phyloP scores from a whole-genome alignment of 2,329 filamentous ascomycete species.

The Penicillium sp. region DNA sequence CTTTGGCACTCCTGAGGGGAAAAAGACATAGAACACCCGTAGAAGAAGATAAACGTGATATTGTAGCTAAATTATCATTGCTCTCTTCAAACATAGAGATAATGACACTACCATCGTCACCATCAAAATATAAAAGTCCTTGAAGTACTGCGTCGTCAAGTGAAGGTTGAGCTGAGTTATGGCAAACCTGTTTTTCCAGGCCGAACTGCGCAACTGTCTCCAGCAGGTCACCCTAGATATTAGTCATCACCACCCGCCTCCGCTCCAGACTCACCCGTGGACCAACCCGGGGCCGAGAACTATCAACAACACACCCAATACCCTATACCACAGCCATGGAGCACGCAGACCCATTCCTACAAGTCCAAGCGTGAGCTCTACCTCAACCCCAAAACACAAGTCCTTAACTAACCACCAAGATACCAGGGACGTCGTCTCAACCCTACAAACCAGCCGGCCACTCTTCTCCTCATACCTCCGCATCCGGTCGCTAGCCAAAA shows the following conservation, averaged over 20 bases:
- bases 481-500: slow-evolving; percentile 80
- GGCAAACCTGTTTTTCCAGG: not conserved
- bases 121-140: not conserved
- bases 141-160: not conserved
- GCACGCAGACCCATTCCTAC: slow-evolving; percentile 48
- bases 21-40: no score
- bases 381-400: not conserved
- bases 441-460: slow-evolving; percentile 76
- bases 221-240: not conserved
- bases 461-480: slow-evolving; percentile 94
- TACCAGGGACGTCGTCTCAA: slow-evolving; percentile 78
- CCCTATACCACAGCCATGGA: slow-evolving; percentile 31
- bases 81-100: no score
- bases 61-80: no score
- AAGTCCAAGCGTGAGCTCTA: slow-evolving; percentile 47
- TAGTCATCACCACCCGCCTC: not conserved
- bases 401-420: slow-evolving; percentile 11
- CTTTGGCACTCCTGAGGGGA: no score
- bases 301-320: slow-evolving; percentile 8
- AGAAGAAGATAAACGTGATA: no score
- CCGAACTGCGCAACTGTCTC: not conserved
- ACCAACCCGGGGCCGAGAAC: slow-evolving; percentile 2
- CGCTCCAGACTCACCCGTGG: slow-evolving; percentile 4
- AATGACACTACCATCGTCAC: not conserved
- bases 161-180: not conserved